phyloP scores from a whole-genome alignment of 768 basidiomycete genomes.

The Boletellus ananas region DNA sequence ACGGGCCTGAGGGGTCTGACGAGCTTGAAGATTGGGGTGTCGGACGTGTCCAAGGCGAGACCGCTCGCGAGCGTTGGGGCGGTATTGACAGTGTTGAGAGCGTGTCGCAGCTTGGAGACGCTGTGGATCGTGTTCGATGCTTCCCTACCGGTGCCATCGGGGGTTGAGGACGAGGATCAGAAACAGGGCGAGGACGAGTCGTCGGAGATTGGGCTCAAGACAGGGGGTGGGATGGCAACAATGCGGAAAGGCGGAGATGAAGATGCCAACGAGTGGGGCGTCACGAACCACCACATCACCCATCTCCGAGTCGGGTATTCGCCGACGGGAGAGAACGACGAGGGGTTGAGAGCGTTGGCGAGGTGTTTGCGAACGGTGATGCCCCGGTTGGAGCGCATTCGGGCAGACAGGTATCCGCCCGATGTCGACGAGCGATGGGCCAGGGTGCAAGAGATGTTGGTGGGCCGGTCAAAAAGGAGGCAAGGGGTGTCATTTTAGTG shows the following conservation, averaged over 20 bases:
- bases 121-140: constrained; percentile 24
- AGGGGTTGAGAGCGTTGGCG: constrained; percentile 6
- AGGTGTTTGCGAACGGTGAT: constrained; percentile 18
- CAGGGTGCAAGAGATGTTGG: constrained; percentile 10
- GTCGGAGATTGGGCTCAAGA: too few relatives aligned
- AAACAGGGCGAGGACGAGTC: background rate
- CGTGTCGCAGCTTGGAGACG: constrained; percentile 17
- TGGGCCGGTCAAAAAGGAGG: background rate
- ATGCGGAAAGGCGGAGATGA: background rate
- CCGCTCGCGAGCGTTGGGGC: constrained; percentile 19
- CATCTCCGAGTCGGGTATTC: constrained; percentile 22
- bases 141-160: background rate
- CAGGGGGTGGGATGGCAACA: background rate
- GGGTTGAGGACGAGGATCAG: background rate
- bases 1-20: constrained; percentile 8
- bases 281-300: constrained; percentile 16
- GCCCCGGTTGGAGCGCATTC: constrained; percentile 22
- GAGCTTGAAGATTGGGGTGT: constrained; percentile 20
- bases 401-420: constrained; percentile 8
- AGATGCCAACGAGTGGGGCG: constrained; percentile 13
- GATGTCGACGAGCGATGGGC: constrained; percentile 15
- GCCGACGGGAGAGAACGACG: constrained; percentile 14
- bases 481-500: background rate
- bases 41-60: constrained; percentile 13
- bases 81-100: constrained; percentile 18